Base-by-base conservation (phyloP, 805 yeast species). In the Candida bentonensis region DNA sequence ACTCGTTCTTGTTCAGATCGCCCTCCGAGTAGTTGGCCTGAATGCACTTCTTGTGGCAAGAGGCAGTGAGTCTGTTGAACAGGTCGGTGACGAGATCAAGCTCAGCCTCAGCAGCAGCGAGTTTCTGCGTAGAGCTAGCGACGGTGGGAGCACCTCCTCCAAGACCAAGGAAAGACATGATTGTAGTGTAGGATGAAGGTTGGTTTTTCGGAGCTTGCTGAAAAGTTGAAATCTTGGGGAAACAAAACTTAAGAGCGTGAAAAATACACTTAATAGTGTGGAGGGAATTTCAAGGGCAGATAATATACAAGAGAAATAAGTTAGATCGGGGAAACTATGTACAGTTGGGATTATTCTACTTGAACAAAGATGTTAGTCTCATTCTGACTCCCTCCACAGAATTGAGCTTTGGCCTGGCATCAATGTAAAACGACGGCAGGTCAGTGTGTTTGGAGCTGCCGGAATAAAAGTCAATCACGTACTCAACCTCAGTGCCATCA, bases 21-120 rank as follows among this genome's bases (percentile, higher is more conserved):
- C 86, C 81, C 44, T 84, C 88, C 43, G 64, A 55, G 67, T 87
- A 88, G 43, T 67, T 55, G 51, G 67, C 69, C 58, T 53, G 39
- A 60, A 87, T 82, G 69, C 97, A 88, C 68, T 88, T 88, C 53
- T 68, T 64, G 65, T 88, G 92, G 63, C 97, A 88, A 54, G 85
- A 81, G 57, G 81, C 88, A 21, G 87, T 94, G 57, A 88, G 70
- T 57, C 79, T 56, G 76, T 89, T 89, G 77, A 89, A 89, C 96
- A 89, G 87, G 55, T 92, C 95, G 33, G 96, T 88, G 55, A 89
- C 95, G 79, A 92, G 82, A 64, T 89, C 98, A 53, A 89, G 74
- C 66, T 89, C 98, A 46, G 95, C 84, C 68, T 89, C 97, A 43
- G 98, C 98, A 53, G 95, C 95, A 42, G 63, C 63, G 48, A 65